Conservation (phyloP, 352 stramenopile species). For the Globisporangium perplexum region DNA sequence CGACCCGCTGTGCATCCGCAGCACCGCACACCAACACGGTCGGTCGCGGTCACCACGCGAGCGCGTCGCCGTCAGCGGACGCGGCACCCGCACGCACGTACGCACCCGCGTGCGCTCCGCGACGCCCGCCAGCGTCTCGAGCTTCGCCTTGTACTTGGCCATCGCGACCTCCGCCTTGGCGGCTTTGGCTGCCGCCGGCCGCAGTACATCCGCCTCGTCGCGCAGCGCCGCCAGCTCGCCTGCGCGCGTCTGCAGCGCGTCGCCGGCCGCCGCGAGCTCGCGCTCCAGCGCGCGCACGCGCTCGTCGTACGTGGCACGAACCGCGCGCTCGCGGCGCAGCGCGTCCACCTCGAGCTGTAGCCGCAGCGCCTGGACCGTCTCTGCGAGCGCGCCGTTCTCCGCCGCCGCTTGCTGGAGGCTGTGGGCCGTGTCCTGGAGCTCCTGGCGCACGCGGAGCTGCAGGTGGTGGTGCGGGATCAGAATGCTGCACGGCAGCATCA, state of each 20-base stretch:
- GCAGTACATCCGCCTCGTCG: constrained; percentile 70
- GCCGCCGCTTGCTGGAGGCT: constrained; percentile 19
- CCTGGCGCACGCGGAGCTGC: constrained; percentile 33
- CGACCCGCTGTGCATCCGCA: constrained; percentile 24
- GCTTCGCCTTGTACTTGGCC: constrained; percentile 65
- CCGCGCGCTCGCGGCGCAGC: constrained; percentile 47
- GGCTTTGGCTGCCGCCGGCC: constrained; percentile 38
- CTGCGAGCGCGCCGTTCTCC: constrained; percentile 25
- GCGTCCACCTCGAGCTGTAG: constrained; percentile 42
- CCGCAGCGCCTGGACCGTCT: constrained; percentile 28
- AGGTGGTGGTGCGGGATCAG: background rate
- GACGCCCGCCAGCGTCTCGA: constrained; percentile 47
- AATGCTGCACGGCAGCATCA: background rate
- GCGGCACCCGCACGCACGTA: too few species aligned
- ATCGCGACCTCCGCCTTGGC: constrained; percentile 39
- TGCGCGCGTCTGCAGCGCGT: constrained; percentile 27
- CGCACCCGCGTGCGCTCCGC: constrained; percentile 47
- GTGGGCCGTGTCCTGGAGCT: constrained; percentile 18
- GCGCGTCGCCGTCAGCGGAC: too few species aligned
- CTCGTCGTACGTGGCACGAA: constrained; percentile 49
- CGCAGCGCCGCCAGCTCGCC: constrained; percentile 32
- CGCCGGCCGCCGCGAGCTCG: constrained; percentile 25
- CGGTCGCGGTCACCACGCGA: too few species aligned
- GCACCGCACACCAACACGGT: too few species aligned
- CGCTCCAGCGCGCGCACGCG: constrained; percentile 37